A percentile compares a stretch with the other conserved stretches of the same genome.
Conservation (phyloP, 1,284 basidiomycete species). For the Wallemia hederae region DNA sequence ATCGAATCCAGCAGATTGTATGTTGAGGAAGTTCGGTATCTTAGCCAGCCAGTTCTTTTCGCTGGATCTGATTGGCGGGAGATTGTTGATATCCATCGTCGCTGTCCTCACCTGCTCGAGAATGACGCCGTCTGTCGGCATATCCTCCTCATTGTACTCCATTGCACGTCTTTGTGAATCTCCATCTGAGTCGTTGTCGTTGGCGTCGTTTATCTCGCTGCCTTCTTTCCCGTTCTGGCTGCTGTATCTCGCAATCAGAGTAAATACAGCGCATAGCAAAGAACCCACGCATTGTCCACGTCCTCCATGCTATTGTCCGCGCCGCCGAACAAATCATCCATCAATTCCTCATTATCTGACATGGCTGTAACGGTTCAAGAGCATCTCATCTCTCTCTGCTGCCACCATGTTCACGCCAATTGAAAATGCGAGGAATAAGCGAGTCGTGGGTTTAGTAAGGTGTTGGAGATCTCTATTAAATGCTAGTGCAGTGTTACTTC, state of each 20-base stretch:
- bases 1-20: constrained; percentile 54
- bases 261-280: background rate
- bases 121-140: constrained; percentile 25
- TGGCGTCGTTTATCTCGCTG: constrained; percentile 3
- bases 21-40: constrained; percentile 51
- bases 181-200: constrained; percentile 32
- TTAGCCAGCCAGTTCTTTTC: constrained; percentile 55
- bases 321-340: background rate
- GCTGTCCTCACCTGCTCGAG: constrained; percentile 28
- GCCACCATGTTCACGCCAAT: background rate
- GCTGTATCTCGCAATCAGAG: background rate
- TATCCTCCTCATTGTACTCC: constrained; percentile 54
- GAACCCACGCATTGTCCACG: background rate
- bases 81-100: constrained; percentile 40
- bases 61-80: constrained; percentile 37
- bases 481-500: constrained; percentile 15
- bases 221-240: constrained; percentile 6
- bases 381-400: background rate
- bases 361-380: background rate
- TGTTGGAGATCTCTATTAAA: background rate
- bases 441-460: background rate
- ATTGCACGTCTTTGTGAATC: constrained; percentile 36
- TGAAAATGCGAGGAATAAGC: background rate
- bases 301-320: background rate
- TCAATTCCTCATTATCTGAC: background rate